Conservation (phyloP, 805 yeast genomes). For the Lachancea thermotolerans region DNA sequence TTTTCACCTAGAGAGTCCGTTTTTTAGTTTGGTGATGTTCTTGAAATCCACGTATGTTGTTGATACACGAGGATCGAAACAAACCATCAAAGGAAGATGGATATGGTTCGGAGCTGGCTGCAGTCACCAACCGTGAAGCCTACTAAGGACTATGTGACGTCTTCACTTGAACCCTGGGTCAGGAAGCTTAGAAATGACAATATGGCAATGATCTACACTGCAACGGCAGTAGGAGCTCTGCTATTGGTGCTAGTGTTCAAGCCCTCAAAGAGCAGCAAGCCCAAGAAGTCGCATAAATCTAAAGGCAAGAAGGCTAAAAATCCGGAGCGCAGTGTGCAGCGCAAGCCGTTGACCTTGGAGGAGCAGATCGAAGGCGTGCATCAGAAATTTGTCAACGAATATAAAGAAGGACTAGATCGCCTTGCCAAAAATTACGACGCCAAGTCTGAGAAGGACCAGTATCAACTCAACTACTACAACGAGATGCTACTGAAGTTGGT, state of each 20-base stretch:
- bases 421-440: slow-evolving; percentile 19
- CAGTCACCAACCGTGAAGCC: neutral
- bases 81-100: neutral
- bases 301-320: slow-evolving; percentile 8
- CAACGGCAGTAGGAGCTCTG: slow-evolving; percentile 6
- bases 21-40: neutral
- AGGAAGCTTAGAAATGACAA: neutral
- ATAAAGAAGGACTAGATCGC: slow-evolving; percentile 17
- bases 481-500: slow-evolving; percentile 63
- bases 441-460: slow-evolving; percentile 28
- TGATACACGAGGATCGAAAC: neutral
- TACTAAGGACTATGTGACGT: neutral
- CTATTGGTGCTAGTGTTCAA: slow-evolving; percentile 1
- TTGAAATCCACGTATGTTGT: neutral
- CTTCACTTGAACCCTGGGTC: neutral
- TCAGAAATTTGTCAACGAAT: slow-evolving; percentile 23
- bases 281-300: neutral
- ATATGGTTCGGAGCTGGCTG: neutral
- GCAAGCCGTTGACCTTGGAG: slow-evolving; percentile 19
- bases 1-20: no score
- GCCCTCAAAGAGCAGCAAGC: slow-evolving; percentile 1
- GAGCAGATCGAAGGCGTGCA: slow-evolving; percentile 23
- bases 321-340: slow-evolving; percentile 7
- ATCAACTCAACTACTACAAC: slow-evolving; percentile 51
- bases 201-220: slow-evolving; percentile 2